Conservation (phyloP, 2,329 filamentous ascomycete species). For the Arthrocladium fulminans region DNA sequence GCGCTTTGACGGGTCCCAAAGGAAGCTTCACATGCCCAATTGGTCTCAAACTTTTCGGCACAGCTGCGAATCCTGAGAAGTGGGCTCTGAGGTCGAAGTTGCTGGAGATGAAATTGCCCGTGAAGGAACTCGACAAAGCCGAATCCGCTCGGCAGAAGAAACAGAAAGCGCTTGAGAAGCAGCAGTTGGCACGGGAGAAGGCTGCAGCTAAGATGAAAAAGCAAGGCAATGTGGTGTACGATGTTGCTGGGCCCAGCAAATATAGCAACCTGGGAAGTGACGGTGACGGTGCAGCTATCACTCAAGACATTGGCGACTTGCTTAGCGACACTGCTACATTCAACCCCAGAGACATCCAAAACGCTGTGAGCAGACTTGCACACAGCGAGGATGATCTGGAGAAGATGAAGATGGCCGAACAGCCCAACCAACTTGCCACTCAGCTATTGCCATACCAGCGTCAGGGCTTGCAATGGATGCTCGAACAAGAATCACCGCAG, state of each 20-base stretch:
- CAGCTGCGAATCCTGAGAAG: constrained; percentile 46
- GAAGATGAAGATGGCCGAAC: constrained; percentile 61
- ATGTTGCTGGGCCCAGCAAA: constrained; percentile 19
- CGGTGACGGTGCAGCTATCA: constrained; percentile 12
- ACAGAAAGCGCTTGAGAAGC: constrained; percentile 46
- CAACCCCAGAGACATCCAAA: constrained; percentile 55
- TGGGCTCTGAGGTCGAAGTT: constrained; percentile 52
- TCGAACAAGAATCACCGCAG: constrained; percentile 61
- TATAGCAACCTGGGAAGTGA: constrained; percentile 31
- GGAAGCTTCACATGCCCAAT: constrained; percentile 64
- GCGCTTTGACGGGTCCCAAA: constrained; percentile 58
- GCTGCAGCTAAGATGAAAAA: constrained; percentile 16
- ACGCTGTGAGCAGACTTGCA: constrained; percentile 61
- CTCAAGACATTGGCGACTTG: constrained; percentile 49
- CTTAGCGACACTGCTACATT: constrained; percentile 47
- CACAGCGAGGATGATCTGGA: constrained; percentile 61
- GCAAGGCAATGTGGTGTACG: constrained; percentile 15
- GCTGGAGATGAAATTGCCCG: constrained; percentile 55
- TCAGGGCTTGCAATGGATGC: constrained; percentile 73
- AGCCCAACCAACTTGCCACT: constrained; percentile 57
- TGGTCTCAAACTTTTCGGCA: constrained; percentile 59
- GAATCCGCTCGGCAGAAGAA: constrained; percentile 48
- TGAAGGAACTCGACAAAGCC: constrained; percentile 42
- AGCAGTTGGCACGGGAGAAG: constrained; percentile 29
- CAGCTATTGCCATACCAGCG: constrained; percentile 69